Evolutionary conservation across 768 basidiomycete genomes (phyloP), one percentile per base, ranked within the genome.

Genomic region (Pulveroboletus sp.): DNA sequence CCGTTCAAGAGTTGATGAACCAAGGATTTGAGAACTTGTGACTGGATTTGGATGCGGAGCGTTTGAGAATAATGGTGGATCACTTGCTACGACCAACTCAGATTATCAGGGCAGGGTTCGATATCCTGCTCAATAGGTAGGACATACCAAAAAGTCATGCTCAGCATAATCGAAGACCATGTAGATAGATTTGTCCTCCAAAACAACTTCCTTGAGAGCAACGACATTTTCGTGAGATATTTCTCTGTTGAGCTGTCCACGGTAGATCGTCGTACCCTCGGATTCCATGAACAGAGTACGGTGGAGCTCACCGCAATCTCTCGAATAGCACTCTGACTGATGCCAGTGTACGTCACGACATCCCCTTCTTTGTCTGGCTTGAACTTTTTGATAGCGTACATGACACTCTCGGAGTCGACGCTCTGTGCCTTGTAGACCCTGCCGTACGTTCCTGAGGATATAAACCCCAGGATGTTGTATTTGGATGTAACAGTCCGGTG

Each of bases 111-210:
- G n/a, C 18, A 33, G 35, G 17, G 39, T 21, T 17, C 24, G 12
- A 26, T 43, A 28, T n/a, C 24, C 5, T 30, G 15, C 8, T 8
- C 39, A 17, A 24, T 18, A 26, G 6, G 28, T 24, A 24, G n/a
- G 6, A 71, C 89, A 51, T 54, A 93, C 94, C 42, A 98, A 77
- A 64, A 98, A 97, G 69, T 99, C 96, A 62, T 99, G 96, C 62
- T 98, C 96, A 6, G 95, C 95, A 60, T 96, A 99, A 59, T 98
- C 95, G 57, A 99, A 98, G 12, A 98, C 93, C 92, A 99, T 97
- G 67, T 93, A 96, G 55, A 99, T 98, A 1, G 92, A 93, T 68
- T 97, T 97, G 57, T 98, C 96, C 65, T 99, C 95, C 26, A 99
- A 73, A 48, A 99, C 93, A 36, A 97, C 95, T 65, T 98, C 95